Conservation (phyloP, 2,329 filamentous ascomycete species). For the Penicillium occitanis region DNA sequence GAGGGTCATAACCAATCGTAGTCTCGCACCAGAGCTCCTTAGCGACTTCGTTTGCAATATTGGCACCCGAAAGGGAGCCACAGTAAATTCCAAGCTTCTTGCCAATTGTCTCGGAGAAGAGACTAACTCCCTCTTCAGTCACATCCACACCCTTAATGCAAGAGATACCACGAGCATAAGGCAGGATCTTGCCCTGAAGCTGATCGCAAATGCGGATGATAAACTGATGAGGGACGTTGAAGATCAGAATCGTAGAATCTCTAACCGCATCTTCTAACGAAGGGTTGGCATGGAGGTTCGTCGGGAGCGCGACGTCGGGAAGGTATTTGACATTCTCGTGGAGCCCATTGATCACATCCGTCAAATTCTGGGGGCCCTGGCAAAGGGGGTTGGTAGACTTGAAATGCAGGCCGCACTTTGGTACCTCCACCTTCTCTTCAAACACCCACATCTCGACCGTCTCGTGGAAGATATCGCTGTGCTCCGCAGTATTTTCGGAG, state of each 20-base stretch:
- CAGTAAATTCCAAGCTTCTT: slow-evolving; percentile 92
- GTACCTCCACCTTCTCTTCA: slow-evolving; percentile 80
- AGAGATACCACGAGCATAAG: slow-evolving; percentile 88
- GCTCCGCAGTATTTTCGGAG: slow-evolving; percentile 80
- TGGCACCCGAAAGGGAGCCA: slow-evolving; percentile 90
- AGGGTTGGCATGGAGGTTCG: slow-evolving; percentile 58
- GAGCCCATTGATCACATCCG: slow-evolving; percentile 80
- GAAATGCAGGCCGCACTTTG: slow-evolving; percentile 72
- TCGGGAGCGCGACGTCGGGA: slow-evolving; percentile 77
- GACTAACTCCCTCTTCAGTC: slow-evolving; percentile 75
- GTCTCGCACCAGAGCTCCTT: slow-evolving; percentile 96
- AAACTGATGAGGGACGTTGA: slow-evolving; percentile 92
- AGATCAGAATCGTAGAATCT: slow-evolving; percentile 84
- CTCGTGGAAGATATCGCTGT: slow-evolving; percentile 79
- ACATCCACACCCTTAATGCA: slow-evolving; percentile 99
- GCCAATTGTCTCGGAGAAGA: slow-evolving; percentile 95
- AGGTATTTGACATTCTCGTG: slow-evolving; percentile 99
- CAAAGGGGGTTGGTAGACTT: slow-evolving; percentile 73
- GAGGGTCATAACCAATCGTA: slow-evolving; percentile 93
- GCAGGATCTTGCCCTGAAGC: slow-evolving; percentile 82
- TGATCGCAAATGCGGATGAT: slow-evolving; percentile 83
- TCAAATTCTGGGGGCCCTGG: slow-evolving; percentile 78
- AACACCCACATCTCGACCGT: slow-evolving; percentile 99
- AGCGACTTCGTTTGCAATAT: slow-evolving; percentile 93
- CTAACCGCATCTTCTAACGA: slow-evolving; percentile 68